A percentile compares a stretch with the other conserved stretches of the same genome.
These are phyloP conservation scores for Brassica cretica DNA, from an alignment of 345 rosid species.

Conservation along the genomic window DNA sequence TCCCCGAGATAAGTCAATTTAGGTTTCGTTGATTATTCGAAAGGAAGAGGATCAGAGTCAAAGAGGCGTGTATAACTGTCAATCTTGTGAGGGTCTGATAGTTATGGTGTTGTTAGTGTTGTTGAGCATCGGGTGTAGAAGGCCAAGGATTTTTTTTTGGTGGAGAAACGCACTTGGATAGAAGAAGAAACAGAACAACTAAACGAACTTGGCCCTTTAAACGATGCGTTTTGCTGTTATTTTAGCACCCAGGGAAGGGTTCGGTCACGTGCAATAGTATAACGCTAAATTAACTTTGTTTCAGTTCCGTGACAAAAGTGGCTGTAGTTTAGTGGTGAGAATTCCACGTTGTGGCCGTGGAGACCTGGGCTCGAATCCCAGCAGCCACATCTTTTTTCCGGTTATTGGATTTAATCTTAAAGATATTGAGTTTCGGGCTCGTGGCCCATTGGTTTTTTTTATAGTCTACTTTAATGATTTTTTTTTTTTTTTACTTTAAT, in stretches of 20 bases:
- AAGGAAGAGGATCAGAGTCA: background rate
- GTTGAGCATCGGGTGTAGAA: constrained; percentile 24
- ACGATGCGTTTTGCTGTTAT: constrained; percentile 28
- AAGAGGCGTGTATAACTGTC: background rate
- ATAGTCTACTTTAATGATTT: background rate
- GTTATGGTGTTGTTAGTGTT: constrained; percentile 10
- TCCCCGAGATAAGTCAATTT: constrained; percentile 11
- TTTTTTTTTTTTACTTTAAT: background rate
- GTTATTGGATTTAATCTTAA: background rate
- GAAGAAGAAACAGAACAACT: constrained; percentile 12
- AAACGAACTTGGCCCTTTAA: background rate
- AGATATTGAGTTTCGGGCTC: background rate
- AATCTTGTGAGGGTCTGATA: constrained; percentile 17
- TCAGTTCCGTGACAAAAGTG: constrained; percentile 10
- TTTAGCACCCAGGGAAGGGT: background rate
- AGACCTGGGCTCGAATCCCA: constrained; percentile 91
- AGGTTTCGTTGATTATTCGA: background rate
- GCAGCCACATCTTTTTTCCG: constrained; percentile 54
- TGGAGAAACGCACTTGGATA: constrained; percentile 36
- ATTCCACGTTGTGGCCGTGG: constrained; percentile 89
- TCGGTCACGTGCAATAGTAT: constrained; percentile 4
- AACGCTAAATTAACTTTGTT: background rate
- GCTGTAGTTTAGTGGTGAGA: constrained; percentile 87
- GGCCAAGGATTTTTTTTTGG: constrained; percentile 24
- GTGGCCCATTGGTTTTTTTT: background rate